Base-by-base conservation (phyloP, 495 filamentous ascomycete species). In the Cenococcum geophilum region DNA sequence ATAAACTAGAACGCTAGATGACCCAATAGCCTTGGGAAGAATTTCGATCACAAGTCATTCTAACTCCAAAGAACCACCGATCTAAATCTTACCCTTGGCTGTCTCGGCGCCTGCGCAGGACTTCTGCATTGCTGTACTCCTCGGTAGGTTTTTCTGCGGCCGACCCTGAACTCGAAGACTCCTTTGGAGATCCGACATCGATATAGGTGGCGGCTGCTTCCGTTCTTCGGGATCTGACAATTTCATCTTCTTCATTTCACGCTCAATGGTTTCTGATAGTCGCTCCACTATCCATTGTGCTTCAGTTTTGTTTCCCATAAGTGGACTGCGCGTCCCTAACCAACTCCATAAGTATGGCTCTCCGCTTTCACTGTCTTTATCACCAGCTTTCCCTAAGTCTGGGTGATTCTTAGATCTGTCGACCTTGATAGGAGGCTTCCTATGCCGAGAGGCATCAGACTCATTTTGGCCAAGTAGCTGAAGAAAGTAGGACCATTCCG, bases 401-500 rank as follows among this genome's bases (percentile, higher is more conserved):
- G 40, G 47, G 32, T 54, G 56, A 43, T 42, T 22, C 22, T 50
- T 52, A 43, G 20, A 22, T 23, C 34, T 62, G 21, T 40, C 55
- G 12, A 61, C 50, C 9, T 68, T 35, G 4, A 60, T 55, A n/a
- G 67, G 58, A 4, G 70, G 64, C 49, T 50, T 57, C 48, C 70
- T 55, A 58, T 74, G 74, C 20, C 37, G 36, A 11, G 63, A 55
- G 9, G 65, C 6, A 12, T 71, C 70, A 27, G 72, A 72, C 67
- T 86, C 83, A 65, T 92, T 80, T 70, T 89, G 82, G 16, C 88
- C 89, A 16, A 92, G 79, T 1, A 96, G 78, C 23, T 78, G 79
- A 20, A 96, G 79, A 68, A 84, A 95, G 74, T 85, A 89, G 9
- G 84, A 82, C 91, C 91, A 96, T 70, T 95, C 89, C 9, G 83